Evolutionary conservation across 768 basidiomycete genomes (phyloP).

Genomic region (Hypholoma fasciculare): DNA sequence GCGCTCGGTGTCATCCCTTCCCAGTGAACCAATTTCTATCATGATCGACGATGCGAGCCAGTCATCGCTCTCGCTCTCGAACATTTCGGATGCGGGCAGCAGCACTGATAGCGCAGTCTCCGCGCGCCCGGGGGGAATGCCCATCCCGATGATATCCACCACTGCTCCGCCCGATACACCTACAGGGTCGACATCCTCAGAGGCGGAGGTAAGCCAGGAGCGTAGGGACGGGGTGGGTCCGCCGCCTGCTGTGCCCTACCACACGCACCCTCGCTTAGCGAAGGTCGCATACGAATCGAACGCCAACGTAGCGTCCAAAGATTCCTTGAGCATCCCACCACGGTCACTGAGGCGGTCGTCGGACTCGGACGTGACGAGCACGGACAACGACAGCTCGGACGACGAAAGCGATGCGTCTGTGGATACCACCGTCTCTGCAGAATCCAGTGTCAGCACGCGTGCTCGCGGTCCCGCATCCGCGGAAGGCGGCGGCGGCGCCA

Average conservation of each 20-base stretch:
- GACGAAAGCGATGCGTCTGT: constrained; percentile 43
- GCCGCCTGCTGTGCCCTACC: not conserved
- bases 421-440: constrained; percentile 26
- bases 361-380: constrained; percentile 12
- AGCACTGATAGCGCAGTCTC: not conserved
- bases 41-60: constrained; percentile 9
- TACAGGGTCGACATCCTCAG: constrained; percentile 4
- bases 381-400: constrained; percentile 38
- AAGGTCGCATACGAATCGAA: constrained; percentile 14
- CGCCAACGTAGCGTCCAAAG: constrained; percentile 17
- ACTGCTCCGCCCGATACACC: constrained; percentile 32
- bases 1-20: constrained; percentile 42
- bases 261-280: constrained; percentile 8
- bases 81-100: constrained; percentile 4
- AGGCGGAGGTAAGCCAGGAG: not conserved
- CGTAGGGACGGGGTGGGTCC: not conserved
- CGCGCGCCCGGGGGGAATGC: constrained; percentile 37
- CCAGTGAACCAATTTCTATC: constrained; percentile 25
- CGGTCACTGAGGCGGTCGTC: constrained; percentile 7
- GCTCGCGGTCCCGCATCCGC: not conserved
- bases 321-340: constrained; percentile 23
- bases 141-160: constrained; percentile 58
- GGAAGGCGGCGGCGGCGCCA: constrained; percentile 3
- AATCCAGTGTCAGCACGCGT: constrained; percentile 12
- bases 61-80: constrained; percentile 9